Conservation (phyloP, 176 grass and related monocot species). For the Carex pumila region DNA sequence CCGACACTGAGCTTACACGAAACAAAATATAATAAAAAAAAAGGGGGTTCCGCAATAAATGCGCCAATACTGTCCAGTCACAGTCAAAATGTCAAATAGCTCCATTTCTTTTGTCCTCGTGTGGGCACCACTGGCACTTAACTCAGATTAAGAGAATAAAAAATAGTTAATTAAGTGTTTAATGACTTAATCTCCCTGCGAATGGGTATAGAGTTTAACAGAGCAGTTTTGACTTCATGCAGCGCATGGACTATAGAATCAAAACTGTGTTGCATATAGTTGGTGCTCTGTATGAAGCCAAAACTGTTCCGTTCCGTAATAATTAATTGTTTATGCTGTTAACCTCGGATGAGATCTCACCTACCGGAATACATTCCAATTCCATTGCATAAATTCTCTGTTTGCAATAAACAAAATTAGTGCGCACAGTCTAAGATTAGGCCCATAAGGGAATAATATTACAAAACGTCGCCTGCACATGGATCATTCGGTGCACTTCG, state of each 20-base stretch:
- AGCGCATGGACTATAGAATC: too few species aligned
- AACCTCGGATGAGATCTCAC: too few species aligned
- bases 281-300: too few species aligned
- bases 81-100: neutral
- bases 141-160: neutral
- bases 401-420: constrained; percentile 10
- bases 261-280: too few species aligned
- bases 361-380: too few species aligned
- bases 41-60: neutral
- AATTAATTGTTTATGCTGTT: too few species aligned
- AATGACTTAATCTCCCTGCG: neutral
- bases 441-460: constrained; percentile 1
- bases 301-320: too few species aligned
- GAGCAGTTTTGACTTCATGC: too few species aligned
- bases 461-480: neutral
- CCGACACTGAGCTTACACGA: neutral
- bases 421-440: constrained; percentile 9
- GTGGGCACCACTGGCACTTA: neutral
- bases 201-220: too few species aligned
- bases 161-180: neutral
- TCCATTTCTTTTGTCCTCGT: neutral
- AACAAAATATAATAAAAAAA: neutral
- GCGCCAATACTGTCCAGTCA: neutral
- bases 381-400: neutral
- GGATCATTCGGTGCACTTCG: neutral